Conservation (phyloP, 1,284 basidiomycete genomes). For the Fomitiporia mediterranea region DNA sequence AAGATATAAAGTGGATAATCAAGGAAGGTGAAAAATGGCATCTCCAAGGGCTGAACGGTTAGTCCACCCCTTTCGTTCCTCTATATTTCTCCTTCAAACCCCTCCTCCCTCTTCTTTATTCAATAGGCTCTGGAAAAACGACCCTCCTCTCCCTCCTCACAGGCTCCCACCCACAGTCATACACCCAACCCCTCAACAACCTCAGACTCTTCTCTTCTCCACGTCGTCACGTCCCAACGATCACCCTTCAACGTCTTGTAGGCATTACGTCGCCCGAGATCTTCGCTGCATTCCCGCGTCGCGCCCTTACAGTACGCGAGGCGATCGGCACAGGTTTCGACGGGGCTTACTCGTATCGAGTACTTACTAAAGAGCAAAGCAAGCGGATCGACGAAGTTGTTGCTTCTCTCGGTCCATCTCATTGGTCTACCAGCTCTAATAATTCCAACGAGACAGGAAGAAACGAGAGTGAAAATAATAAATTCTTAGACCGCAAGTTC, state of each 20-base stretch:
- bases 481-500: constrained; percentile 49
- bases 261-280: constrained; percentile 90
- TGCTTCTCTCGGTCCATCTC: constrained; percentile 53
- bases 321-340: constrained; percentile 84
- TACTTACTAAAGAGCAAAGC: constrained; percentile 43
- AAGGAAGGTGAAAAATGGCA: constrained; percentile 81
- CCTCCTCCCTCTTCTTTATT: neutral
- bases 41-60: constrained; percentile 82
- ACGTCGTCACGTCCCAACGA: constrained; percentile 58
- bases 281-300: constrained; percentile 84
- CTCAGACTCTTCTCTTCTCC: constrained; percentile 72
- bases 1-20: constrained; percentile 77
- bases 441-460: constrained; percentile 9
- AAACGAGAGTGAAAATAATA: too few species aligned
- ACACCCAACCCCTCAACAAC: constrained; percentile 62
- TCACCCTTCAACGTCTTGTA: constrained; percentile 51
- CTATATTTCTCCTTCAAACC: neutral
- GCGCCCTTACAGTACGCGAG: constrained; percentile 69
- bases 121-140: constrained; percentile 86
- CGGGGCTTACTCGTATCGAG: constrained; percentile 64
- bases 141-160: constrained; percentile 90
- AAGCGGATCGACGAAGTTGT: constrained; percentile 47
- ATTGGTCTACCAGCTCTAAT: constrained; percentile 34
- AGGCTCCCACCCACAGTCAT: constrained; percentile 94
- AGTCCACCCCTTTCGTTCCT: constrained; percentile 18